Evolutionary conservation across 345 rosid genomes (phyloP).

Genomic region (Psidium guajava): DNA sequence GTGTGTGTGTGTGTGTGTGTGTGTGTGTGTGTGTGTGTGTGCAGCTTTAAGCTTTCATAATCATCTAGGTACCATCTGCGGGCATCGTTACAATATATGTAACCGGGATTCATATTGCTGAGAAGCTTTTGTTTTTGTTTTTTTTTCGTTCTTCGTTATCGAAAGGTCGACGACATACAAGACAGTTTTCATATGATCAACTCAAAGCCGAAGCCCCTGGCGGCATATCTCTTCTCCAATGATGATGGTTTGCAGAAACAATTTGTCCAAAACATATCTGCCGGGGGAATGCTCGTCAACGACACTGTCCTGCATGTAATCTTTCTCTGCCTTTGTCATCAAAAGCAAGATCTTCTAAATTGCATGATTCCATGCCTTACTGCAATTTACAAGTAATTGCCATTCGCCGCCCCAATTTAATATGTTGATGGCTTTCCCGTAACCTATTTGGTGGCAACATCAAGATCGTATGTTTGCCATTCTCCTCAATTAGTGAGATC

Average conservation of each 20-base stretch:
- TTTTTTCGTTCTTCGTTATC: neutral
- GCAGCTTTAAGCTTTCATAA: neutral
- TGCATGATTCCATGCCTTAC: neutral
- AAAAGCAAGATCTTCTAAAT: neutral
- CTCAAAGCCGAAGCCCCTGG: conserved; percentile 42
- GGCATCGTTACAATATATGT: neutral
- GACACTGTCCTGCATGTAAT: conserved; percentile 48
- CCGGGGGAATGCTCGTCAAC: conserved; percentile 68
- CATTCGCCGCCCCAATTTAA: neutral
- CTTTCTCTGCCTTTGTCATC: neutral
- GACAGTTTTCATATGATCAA: conserved; percentile 26
- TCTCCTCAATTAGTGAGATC: neutral
- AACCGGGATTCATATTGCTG: neutral
- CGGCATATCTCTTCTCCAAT: conserved; percentile 65
- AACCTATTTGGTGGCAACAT: neutral
- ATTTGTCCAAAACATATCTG: conserved; percentile 41
- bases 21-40: neutral
- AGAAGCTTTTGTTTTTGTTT: neutral
- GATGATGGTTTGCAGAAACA: conserved; percentile 38
- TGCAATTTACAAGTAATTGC: neutral
- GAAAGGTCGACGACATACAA: conserved; percentile 22
- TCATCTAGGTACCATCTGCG: neutral
- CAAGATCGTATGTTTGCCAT: neutral
- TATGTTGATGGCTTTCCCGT: neutral
- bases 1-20: too few relatives aligned